These are phyloP conservation scores for Pugionium dolabratum DNA, from an alignment of 345 rosid species.

Conservation along the genomic window DNA sequence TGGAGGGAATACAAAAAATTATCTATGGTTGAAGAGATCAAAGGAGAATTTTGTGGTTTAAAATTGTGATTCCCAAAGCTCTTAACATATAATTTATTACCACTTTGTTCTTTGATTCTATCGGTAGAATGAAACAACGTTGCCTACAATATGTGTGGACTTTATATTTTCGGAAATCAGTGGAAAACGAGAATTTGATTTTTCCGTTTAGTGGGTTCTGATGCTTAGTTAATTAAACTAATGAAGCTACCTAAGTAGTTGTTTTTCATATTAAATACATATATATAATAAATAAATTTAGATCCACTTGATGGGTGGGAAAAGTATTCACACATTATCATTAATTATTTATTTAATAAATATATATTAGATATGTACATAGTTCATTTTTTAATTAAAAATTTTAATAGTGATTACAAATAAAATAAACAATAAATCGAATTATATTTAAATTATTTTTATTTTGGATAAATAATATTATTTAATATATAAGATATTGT, in stretches of 20 bases:
- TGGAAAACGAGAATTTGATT: slow-evolving; percentile 22
- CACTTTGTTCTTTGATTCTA: slow-evolving; percentile 18
- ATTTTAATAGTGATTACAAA: too few relatives aligned
- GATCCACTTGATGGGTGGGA: too few relatives aligned
- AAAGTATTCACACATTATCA: too few relatives aligned
- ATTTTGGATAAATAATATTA: too few relatives aligned
- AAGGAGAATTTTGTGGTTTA: slow-evolving; percentile 11
- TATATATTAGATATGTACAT: too few relatives aligned
- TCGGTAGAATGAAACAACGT: slow-evolving; percentile 25
- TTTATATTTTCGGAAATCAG: slow-evolving; percentile 24
- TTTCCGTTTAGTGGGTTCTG: slow-evolving; percentile 28
- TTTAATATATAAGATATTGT: too few relatives aligned
- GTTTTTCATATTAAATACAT: neutral
- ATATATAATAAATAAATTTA: too few relatives aligned
- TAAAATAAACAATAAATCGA: too few relatives aligned
- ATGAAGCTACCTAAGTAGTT: neutral
- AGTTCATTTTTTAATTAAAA: too few relatives aligned
- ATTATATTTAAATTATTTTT: too few relatives aligned
- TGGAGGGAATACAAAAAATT: neutral
- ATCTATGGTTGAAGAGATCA: slow-evolving; percentile 14
- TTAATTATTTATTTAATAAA: too few relatives aligned
- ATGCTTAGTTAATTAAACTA: slow-evolving; percentile 11
- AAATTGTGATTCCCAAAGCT: slow-evolving; percentile 23
- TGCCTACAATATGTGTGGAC: slow-evolving; percentile 35
- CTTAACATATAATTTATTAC: slow-evolving; percentile 6